These are phyloP conservation scores for Malassezia restricta DNA, from an alignment of 1,284 basidiomycete species.

Conservation along the genomic window DNA sequence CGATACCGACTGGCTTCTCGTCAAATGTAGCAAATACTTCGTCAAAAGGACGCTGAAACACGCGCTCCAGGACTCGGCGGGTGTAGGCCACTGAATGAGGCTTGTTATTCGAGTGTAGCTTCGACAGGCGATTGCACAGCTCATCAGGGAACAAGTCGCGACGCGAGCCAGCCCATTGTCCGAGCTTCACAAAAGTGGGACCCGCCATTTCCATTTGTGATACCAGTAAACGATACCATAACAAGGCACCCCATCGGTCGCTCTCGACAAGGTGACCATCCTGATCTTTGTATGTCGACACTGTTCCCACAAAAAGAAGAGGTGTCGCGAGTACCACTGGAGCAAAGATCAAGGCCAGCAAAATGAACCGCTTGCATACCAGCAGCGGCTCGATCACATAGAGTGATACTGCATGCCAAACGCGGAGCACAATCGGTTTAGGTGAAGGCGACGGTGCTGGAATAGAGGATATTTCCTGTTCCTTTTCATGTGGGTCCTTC, in stretches of 20 bases:
- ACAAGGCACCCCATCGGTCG: constrained; percentile 48
- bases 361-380: constrained; percentile 70
- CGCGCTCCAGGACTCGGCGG: constrained; percentile 65
- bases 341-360: constrained; percentile 69
- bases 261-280: constrained; percentile 22
- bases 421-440: background rate
- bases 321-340: constrained; percentile 76
- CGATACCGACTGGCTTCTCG: constrained; percentile 78
- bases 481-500: background rate
- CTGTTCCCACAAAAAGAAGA: constrained; percentile 62
- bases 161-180: constrained; percentile 95
- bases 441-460: background rate
- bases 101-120: constrained; percentile 75
- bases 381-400: constrained; percentile 73
- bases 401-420: background rate
- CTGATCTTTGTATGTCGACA: background rate
- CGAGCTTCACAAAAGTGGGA: constrained; percentile 95
- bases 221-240: constrained; percentile 90
- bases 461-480: background rate
- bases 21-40: constrained; percentile 88
- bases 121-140: constrained; percentile 75
- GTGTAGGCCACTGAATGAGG: constrained; percentile 75
- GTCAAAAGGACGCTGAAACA: constrained; percentile 61
- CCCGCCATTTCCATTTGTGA: constrained; percentile 84
- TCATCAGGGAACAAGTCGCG: constrained; percentile 84